Evolutionary conservation across 768 basidiomycete genomes (phyloP).

Genomic region (Tulasnella sp.): DNA sequence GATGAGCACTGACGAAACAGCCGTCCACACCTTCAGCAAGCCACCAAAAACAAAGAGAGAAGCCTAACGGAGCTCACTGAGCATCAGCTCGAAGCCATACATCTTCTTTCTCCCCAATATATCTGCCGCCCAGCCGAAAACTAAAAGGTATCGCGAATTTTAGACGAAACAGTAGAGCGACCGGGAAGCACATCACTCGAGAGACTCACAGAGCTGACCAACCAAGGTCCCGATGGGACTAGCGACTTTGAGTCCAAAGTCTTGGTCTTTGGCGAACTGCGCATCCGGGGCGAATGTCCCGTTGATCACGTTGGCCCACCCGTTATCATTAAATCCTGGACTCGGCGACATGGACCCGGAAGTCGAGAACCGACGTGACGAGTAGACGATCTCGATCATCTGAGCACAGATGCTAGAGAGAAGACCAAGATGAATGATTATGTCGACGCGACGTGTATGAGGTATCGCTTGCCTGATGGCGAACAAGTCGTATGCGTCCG

Average conservation of each 20-base stretch:
- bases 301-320: no score
- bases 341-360: no score
- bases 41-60: neutral
- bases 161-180: no score
- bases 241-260: constrained; percentile 29
- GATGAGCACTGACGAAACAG: constrained; percentile 27
- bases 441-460: constrained; percentile 64
- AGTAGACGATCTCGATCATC: constrained; percentile 20
- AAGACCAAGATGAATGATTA: neutral
- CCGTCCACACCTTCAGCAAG: constrained; percentile 8
- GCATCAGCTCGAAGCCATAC: constrained; percentile 33
- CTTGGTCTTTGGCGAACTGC: constrained; percentile 16
- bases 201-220: constrained; percentile 23
- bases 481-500: constrained; percentile 29
- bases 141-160: neutral
- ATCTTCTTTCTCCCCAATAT: constrained; percentile 29
- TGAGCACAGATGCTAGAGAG: neutral
- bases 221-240: constrained; percentile 29
- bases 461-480: constrained; percentile 32
- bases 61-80: constrained; percentile 5
- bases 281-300: constrained; percentile 29
- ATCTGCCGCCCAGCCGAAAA: constrained; percentile 29
- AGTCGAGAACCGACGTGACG: no score
- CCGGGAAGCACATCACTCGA: no score
- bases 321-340: no score